Conservation (phyloP, 2,329 filamentous ascomycete genomes). For the Fusarium circinatum region DNA sequence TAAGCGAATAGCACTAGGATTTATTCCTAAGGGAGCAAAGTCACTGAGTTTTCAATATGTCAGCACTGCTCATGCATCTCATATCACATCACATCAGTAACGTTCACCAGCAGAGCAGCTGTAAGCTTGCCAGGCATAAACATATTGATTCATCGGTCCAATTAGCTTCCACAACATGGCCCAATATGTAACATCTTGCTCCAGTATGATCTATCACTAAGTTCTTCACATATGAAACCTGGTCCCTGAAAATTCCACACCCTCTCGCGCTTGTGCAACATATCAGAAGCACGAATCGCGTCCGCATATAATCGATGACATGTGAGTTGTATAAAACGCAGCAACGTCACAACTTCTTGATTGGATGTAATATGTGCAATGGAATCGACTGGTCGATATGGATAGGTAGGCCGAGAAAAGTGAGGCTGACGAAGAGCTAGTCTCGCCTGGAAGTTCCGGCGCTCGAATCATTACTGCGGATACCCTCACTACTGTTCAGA, state of each 20-base stretch:
- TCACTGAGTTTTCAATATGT: not conserved
- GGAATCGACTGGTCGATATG: not conserved
- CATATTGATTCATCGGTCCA: not conserved
- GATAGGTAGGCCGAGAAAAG: constrained; percentile 1
- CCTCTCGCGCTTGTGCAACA: constrained; percentile 7
- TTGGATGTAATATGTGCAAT: not conserved
- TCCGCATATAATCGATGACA: not conserved
- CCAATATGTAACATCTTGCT: not conserved
- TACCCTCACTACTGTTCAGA: not conserved
- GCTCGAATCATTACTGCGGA: constrained; percentile 3
- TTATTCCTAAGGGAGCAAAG: not conserved
- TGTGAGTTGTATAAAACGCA: constrained; percentile 5
- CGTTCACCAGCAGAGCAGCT: not conserved
- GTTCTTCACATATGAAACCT: constrained; percentile 2
- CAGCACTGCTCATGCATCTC: not conserved
- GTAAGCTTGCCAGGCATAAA: not conserved
- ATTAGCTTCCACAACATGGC: not conserved
- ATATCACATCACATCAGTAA: not conserved
- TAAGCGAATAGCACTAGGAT: not conserved
- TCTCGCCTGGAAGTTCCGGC: not conserved
- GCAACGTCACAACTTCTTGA: not conserved
- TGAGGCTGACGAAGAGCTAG: constrained; percentile 24
- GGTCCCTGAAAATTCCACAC: constrained; percentile 12
- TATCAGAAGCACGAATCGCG: not conserved
- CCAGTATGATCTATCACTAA: constrained; percentile 5